phyloP scores from a whole-genome alignment of 306 rosid genomes.

The Heteromeles arbutifolia region DNA sequence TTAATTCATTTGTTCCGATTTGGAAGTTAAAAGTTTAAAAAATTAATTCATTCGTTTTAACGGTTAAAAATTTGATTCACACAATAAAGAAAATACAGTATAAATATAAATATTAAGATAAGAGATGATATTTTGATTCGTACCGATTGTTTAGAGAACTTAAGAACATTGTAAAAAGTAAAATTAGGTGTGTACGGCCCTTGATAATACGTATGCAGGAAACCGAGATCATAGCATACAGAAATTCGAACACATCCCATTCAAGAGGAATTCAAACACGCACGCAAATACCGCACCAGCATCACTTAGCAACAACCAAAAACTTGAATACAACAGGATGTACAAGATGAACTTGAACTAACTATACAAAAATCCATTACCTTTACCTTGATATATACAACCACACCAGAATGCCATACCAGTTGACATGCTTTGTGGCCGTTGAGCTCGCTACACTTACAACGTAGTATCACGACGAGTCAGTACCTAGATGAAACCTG shows the following conservation, averaged over 20 bases:
- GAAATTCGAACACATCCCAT: not conserved
- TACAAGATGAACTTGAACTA: constrained; percentile 3
- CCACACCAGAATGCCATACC: constrained; percentile 1
- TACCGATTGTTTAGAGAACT: no score
- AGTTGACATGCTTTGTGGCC: not conserved
- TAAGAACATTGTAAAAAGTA: no score
- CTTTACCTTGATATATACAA: constrained; percentile 3
- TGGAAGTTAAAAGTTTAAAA: no score
- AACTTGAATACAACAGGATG: not conserved
- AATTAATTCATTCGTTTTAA: no score
- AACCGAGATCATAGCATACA: not conserved
- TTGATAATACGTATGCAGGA: not conserved
- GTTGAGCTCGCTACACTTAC: not conserved
- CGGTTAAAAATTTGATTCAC: no score
- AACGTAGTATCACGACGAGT: not conserved
- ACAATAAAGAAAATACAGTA: no score
- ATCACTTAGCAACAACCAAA: not conserved
- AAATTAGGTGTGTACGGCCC: no score
- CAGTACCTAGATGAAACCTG: not conserved
- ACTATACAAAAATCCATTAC: not conserved
- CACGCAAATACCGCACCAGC: not conserved
- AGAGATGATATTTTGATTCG: no score
- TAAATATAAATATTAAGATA: no score
- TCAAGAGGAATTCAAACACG: not conserved
- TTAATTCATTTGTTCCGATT: no score